phyloP scores from a whole-genome alignment of 805 yeast genomes.

The Starmerella davenportii region DNA sequence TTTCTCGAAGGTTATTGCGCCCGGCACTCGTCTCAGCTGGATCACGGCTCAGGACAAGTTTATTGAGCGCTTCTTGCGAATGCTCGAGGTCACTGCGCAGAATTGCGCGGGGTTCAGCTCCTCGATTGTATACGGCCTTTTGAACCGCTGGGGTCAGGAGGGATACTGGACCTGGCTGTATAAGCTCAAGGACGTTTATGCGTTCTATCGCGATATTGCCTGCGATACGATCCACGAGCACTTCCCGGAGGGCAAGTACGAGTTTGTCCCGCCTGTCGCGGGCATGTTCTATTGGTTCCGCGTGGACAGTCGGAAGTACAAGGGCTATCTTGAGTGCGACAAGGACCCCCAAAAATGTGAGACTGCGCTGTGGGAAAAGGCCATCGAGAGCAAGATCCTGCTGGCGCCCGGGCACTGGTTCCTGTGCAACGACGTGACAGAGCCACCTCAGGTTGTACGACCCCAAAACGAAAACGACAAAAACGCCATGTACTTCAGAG shows the following conservation, averaged over 20 bases:
- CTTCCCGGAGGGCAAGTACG: conserved; percentile 29
- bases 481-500: conserved; percentile 26
- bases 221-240: conserved; percentile 51
- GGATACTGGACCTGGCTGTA: conserved; percentile 85
- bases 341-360: conserved; percentile 21
- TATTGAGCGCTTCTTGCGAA: conserved; percentile 46
- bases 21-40: conserved; percentile 84
- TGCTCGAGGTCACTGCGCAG: conserved; percentile 70
- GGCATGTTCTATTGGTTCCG: conserved; percentile 38
- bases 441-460: conserved; percentile 23
- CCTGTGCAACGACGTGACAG: conserved; percentile 17
- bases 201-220: conserved; percentile 74
- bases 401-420: conserved; percentile 30
- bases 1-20: conserved; percentile 79
- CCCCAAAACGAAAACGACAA: conserved; percentile 18
- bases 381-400: conserved; percentile 22
- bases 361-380: conserved; percentile 20
- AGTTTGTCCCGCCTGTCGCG: conserved; percentile 30
- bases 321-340: conserved; percentile 24
- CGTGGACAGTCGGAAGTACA: conserved; percentile 36
- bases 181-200: conserved; percentile 54
- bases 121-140: conserved; percentile 47
- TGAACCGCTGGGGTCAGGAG: conserved; percentile 74
- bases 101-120: conserved; percentile 67
- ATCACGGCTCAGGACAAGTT: conserved; percentile 51